phyloP scores from a whole-genome alignment of 257 asterid species.

The Euphrasia confusa region DNA sequence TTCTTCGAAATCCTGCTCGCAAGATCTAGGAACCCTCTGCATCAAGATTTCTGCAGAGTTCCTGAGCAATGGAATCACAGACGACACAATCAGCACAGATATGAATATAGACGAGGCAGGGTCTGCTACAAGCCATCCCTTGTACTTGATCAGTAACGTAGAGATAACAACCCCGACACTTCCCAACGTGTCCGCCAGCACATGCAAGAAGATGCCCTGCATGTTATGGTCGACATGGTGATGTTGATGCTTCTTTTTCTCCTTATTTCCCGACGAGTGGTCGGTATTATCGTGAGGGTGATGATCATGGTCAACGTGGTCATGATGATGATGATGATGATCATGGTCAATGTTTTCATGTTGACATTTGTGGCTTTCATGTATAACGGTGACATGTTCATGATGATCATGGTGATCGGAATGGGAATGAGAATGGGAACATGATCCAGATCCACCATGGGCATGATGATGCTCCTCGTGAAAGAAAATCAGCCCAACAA shows the following conservation, averaged over 20 bases:
- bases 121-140: constrained; percentile 94
- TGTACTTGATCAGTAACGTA: constrained; percentile 82
- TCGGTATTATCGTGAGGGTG: constrained; percentile 27
- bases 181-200: constrained; percentile 93
- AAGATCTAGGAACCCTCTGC: constrained; percentile 84
- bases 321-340: constrained; percentile 27
- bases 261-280: constrained; percentile 26
- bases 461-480: constrained; percentile 99
- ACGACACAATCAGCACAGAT: constrained; percentile 66
- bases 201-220: constrained; percentile 98
- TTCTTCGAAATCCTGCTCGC: constrained; percentile 56
- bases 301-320: constrained; percentile 4
- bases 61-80: constrained; percentile 88
- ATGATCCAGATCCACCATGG: constrained; percentile 85
- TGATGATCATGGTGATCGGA: constrained; percentile 17
- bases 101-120: constrained; percentile 96
- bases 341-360: constrained; percentile 20
- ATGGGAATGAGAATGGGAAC: constrained; percentile 60
- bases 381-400: not conserved
- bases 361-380: constrained; percentile 3
- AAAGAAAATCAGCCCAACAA: constrained; percentile 83
- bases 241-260: constrained; percentile 41
- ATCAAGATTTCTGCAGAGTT: constrained; percentile 84
- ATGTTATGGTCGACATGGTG: constrained; percentile 96
- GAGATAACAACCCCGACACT: constrained; percentile 92